phyloP scores from a whole-genome alignment of 116 monocot species.

The Thalassia testudinum region DNA sequence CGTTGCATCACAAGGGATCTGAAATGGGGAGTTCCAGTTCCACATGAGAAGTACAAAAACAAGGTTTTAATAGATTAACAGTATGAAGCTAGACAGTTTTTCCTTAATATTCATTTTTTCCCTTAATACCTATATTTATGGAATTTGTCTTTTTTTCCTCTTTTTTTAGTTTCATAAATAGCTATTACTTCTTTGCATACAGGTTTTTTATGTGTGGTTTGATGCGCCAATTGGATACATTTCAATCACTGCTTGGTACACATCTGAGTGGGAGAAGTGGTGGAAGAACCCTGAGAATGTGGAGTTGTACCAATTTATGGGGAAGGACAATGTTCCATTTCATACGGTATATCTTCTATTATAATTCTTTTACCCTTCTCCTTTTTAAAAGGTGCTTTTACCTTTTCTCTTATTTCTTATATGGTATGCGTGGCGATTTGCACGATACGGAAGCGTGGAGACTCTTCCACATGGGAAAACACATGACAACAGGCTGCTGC shows the following conservation, averaged over 20 bases:
- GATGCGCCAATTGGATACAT: slow-evolving; percentile 98
- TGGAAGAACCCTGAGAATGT: slow-evolving; percentile 97
- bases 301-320: slow-evolving; percentile 95
- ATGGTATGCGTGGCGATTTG: no score
- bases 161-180: no score
- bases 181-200: not conserved
- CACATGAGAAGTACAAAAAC: slow-evolving; percentile 85
- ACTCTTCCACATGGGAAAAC: no score
- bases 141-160: no score
- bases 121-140: not conserved
- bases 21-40: slow-evolving; percentile 97
- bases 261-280: slow-evolving; percentile 90
- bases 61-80: slow-evolving; percentile 25
- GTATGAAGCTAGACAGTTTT: no score
- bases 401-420: not conserved
- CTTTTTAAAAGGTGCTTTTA: not conserved
- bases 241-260: slow-evolving; percentile 81
- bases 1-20: slow-evolving; percentile 98
- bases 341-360: slow-evolving; percentile 47
- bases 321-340: slow-evolving; percentile 98
- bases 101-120: not conserved
- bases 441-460: no score
- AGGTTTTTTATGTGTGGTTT: slow-evolving; percentile 99
- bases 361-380: slow-evolving; percentile 5
- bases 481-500: no score